Percentiles rank a stretch among this genome's conserved stretches.
phyloP scores from a whole-genome alignment of 768 basidiomycete species.

The Leucocoprinus sp. region DNA sequence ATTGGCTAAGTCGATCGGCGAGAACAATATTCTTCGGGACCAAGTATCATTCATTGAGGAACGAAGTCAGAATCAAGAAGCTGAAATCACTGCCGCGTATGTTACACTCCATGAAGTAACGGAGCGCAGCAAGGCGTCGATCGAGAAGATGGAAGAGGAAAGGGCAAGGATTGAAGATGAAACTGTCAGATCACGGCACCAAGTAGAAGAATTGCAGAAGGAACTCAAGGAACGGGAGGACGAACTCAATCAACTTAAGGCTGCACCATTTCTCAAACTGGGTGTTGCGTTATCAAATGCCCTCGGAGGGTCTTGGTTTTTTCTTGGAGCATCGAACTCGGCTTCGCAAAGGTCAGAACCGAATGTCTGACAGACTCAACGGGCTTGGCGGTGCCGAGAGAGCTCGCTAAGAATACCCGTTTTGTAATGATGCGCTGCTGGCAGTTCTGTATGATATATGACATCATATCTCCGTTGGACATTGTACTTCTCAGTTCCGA shows the following conservation, averaged over 20 bases:
- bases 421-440: background rate
- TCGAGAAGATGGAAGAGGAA: slow-evolving; percentile 4
- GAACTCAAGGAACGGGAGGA: background rate
- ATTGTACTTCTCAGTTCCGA: too few relatives aligned
- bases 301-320: background rate
- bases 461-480: background rate
- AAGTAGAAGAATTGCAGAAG: background rate
- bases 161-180: background rate
- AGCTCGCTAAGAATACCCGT: background rate
- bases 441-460: background rate
- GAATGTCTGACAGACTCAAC: background rate
- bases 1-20: background rate
- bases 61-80: background rate
- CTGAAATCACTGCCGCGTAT: background rate
- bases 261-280: background rate
- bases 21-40: background rate
- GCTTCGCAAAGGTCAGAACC: background rate
- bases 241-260: slow-evolving; percentile 1
- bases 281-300: background rate
- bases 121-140: background rate
- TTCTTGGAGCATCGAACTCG: background rate
- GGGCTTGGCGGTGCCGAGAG: background rate
- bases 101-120: slow-evolving; percentile 4
- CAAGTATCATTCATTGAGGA: background rate
- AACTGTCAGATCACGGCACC: background rate